A percentile compares a stretch with the other conserved stretches of the same genome.
These are phyloP conservation scores for Lactarius psammicola DNA, from an alignment of 768 basidiomycete species.

Conservation along the genomic window DNA sequence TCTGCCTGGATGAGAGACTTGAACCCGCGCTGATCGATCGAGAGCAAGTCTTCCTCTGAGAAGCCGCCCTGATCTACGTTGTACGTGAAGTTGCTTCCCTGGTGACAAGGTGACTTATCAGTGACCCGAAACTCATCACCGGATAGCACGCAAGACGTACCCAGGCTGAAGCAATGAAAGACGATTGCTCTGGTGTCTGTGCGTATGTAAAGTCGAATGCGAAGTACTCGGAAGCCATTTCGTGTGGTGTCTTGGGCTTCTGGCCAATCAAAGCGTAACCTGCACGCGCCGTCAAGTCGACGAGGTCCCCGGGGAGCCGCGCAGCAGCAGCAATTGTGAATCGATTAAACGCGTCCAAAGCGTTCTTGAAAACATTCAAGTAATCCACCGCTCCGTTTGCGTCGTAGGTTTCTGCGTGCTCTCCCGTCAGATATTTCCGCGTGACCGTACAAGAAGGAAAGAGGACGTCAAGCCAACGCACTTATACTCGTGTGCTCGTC, in stretches of 20 bases:
- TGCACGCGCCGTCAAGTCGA: constrained; percentile 49
- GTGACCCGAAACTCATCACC: background rate
- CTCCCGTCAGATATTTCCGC: background rate
- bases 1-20: constrained; percentile 54
- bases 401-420: constrained; percentile 48
- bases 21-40: constrained; percentile 62
- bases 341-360: constrained; percentile 40
- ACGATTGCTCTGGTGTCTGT: constrained; percentile 56
- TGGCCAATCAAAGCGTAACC: constrained; percentile 51
- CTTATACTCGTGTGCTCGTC: constrained; percentile 33
- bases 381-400: constrained; percentile 47
- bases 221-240: constrained; percentile 55
- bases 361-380: constrained; percentile 42
- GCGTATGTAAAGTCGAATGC: constrained; percentile 50
- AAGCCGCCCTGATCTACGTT: constrained; percentile 46
- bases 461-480: constrained; percentile 36
- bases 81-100: constrained; percentile 63
- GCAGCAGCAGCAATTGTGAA: constrained; percentile 44
- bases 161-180: constrained; percentile 56
- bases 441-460: background rate
- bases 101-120: background rate
- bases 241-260: constrained; percentile 46
- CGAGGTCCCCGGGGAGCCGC: constrained; percentile 41
- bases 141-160: constrained; percentile 34
- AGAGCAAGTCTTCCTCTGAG: constrained; percentile 43